phyloP scores from a whole-genome alignment of 2,329 filamentous ascomycete species.

The Hymenoscyphus salicellus region DNA sequence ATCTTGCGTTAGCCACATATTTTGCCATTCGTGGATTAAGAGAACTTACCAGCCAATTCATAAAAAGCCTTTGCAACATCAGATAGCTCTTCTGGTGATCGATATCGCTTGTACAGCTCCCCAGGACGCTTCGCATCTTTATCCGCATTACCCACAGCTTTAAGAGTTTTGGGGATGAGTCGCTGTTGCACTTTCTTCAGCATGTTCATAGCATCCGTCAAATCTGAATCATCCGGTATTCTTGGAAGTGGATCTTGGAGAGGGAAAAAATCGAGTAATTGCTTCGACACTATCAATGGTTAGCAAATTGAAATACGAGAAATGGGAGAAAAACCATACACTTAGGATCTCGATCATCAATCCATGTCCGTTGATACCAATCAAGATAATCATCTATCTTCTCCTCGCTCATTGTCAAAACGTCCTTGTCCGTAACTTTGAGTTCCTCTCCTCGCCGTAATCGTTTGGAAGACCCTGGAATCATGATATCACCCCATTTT shows the following conservation, averaged over 20 bases:
- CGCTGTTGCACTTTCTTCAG: conserved; percentile 29
- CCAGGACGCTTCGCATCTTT: conserved; percentile 33
- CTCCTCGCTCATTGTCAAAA: conserved; percentile 57
- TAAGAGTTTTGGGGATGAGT: conserved; percentile 30
- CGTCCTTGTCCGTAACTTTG: conserved; percentile 57
- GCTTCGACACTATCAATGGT: conserved; percentile 31
- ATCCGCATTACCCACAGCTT: conserved; percentile 22
- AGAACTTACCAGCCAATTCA: conserved; percentile 40
- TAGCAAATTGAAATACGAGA: background rate
- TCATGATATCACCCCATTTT: conserved; percentile 59
- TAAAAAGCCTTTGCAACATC: conserved; percentile 43
- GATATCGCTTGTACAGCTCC: conserved; percentile 38
- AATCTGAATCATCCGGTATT: conserved; percentile 27
- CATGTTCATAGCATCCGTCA: conserved; percentile 21
- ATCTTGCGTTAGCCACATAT: conserved; percentile 1
- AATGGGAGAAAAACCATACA: conserved; percentile 30
- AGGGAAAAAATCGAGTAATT: conserved; percentile 38
- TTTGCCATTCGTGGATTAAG: background rate
- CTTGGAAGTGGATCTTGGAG: conserved; percentile 25
- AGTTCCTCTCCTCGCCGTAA: conserved; percentile 47
- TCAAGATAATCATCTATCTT: conserved; percentile 74
- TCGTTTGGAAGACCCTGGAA: conserved; percentile 30
- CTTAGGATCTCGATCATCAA: conserved; percentile 44
- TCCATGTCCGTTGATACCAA: conserved; percentile 70
- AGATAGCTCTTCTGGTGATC: conserved; percentile 43